Evolutionary conservation across 108 stramenopile species (phyloP).

Genomic region (Conticribra guillardii): DNA sequence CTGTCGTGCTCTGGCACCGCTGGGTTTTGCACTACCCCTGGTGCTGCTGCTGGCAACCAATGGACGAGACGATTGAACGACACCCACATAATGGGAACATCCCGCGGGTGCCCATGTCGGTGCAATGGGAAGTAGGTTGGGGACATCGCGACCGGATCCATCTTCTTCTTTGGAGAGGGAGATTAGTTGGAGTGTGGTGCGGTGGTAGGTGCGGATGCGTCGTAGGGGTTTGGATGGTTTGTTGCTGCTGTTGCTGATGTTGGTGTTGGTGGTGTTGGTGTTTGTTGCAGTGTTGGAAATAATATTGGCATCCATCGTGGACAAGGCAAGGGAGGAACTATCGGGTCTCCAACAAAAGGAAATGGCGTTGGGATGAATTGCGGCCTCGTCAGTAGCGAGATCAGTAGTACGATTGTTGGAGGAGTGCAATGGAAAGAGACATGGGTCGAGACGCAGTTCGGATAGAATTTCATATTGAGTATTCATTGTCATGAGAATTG

Average conservation of each 20-base stretch:
- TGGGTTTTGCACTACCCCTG: conserved; percentile 39
- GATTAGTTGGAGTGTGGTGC: conserved; percentile 63
- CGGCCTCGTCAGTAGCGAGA: no score
- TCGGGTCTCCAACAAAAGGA: conserved; percentile 82
- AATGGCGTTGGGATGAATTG: conserved; percentile 39
- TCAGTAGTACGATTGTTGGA: not conserved
- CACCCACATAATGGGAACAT: conserved; percentile 78
- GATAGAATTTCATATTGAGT: conserved; percentile 79
- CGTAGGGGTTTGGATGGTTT: conserved; percentile 35
- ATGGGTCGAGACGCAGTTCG: conserved; percentile 65
- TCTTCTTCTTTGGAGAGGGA: conserved; percentile 82
- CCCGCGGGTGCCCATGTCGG: conserved; percentile 79
- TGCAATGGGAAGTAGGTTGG: conserved; percentile 56
- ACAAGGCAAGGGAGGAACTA: conserved; percentile 71
- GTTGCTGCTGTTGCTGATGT: not conserved
- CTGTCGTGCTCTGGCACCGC: conserved; percentile 13
- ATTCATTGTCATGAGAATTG: conserved; percentile 87
- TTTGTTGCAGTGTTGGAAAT: not conserved
- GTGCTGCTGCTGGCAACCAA: conserved; percentile 33
- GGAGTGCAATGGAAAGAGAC: conserved; percentile 37
- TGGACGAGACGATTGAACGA: conserved; percentile 59
- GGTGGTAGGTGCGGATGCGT: conserved; percentile 72
- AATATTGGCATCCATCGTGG: conserved; percentile 64
- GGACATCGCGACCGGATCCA: conserved; percentile 78
- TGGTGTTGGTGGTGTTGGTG: not conserved